Conservation (phyloP, 1,139 yeast species). For the Lodderomyces jiufengensis region DNA sequence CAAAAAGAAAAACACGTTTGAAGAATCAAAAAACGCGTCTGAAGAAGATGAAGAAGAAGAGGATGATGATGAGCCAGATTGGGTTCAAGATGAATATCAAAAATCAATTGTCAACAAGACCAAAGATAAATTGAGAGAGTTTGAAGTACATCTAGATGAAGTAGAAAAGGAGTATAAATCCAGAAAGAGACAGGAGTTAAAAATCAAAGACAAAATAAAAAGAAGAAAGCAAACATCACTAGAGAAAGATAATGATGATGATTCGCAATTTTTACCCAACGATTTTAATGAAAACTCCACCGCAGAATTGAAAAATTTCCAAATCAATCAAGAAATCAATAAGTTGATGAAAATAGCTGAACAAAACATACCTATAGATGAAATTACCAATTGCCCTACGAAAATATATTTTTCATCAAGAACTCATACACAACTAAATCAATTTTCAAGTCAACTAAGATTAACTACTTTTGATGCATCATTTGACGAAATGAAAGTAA, state of each 20-base stretch:
- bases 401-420: constrained; percentile 70
- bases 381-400: constrained; percentile 35
- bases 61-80: constrained; percentile 55
- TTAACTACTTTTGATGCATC: constrained; percentile 67
- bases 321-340: constrained; percentile 43
- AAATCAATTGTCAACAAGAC: constrained; percentile 29
- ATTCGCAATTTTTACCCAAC: constrained; percentile 34
- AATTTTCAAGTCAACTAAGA: constrained; percentile 70
- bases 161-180: constrained; percentile 17
- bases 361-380: constrained; percentile 14
- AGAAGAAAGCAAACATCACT: constrained; percentile 2
- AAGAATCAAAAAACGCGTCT: constrained; percentile 8
- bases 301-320: constrained; percentile 18
- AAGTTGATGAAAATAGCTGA: constrained; percentile 26
- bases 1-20: constrained; percentile 37
- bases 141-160: constrained; percentile 37
- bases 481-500: constrained; percentile 34
- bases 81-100: constrained; percentile 50
- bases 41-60: constrained; percentile 22
- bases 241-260: constrained; percentile 11
- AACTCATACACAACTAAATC: constrained; percentile 87
- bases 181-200: constrained; percentile 13
- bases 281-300: constrained; percentile 29
- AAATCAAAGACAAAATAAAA: constrained; percentile 1
- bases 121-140: constrained; percentile 32